These are phyloP conservation scores for Gypsophila paniculata DNA, from an alignment of 179 eudicot genomes.

Conservation along the genomic window DNA sequence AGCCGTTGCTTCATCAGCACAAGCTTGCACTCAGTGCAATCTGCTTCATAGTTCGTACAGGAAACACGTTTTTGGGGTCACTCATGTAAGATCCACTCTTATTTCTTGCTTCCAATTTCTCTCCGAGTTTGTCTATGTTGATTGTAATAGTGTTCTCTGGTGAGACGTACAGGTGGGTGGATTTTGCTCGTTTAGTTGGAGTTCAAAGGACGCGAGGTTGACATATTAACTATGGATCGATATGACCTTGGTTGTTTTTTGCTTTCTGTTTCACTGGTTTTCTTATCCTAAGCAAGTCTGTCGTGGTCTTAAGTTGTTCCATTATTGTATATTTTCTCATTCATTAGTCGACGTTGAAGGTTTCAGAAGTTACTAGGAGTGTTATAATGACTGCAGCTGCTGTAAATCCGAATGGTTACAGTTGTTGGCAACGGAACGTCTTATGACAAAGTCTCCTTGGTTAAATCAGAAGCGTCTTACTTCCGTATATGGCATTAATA, in stretches of 20 bases:
- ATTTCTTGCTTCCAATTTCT: not conserved
- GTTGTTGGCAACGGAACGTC: not conserved
- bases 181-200: constrained; percentile 89
- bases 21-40: constrained; percentile 66
- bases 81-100: constrained; percentile 47
- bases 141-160: not conserved
- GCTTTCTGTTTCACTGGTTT: constrained; percentile 7
- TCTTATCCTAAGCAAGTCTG: not conserved
- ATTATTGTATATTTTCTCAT: not conserved
- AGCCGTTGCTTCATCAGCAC: constrained; percentile 70
- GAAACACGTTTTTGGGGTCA: constrained; percentile 88
- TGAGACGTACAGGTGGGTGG: constrained; percentile 70
- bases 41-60: constrained; percentile 84
- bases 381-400: not conserved
- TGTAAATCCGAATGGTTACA: not conserved
- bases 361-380: not conserved
- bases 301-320: constrained; percentile 9
- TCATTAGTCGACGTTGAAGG: not conserved
- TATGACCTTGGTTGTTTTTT: constrained; percentile 13
- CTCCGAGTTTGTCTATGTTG: not conserved
- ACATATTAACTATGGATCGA: constrained; percentile 13
- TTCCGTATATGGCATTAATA: too few relatives aligned
- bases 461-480: too few relatives aligned
- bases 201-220: constrained; percentile 61
- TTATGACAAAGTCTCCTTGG: too few relatives aligned